phyloP scores from a whole-genome alignment of 768 basidiomycete genomes.

The Mycena vulgaris region DNA sequence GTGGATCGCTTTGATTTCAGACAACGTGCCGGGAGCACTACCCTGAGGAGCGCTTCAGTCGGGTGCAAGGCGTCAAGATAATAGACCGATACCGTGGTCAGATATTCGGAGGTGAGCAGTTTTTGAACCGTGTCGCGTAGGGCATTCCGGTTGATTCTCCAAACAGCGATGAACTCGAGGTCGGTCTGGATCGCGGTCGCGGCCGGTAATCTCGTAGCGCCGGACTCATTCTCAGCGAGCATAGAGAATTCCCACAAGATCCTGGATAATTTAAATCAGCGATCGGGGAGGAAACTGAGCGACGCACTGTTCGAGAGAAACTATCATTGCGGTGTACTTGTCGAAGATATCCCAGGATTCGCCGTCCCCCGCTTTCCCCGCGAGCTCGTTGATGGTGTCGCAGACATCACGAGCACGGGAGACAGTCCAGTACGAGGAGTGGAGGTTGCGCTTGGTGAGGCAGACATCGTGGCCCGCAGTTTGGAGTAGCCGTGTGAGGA shows the following conservation, averaged over 20 bases:
- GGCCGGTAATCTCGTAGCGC: neutral
- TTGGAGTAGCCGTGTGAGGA: conserved; percentile 12
- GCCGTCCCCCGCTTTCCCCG: neutral
- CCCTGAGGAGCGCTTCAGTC: too few relatives aligned
- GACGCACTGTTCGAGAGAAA: conserved; percentile 10
- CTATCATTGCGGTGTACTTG: conserved; percentile 9
- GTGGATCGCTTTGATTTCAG: conserved; percentile 6
- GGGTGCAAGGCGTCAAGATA: too few relatives aligned
- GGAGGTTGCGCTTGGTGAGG: conserved; percentile 16
- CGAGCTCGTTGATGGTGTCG: conserved; percentile 10
- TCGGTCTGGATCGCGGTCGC: neutral
- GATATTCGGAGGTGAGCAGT: conserved; percentile 15
- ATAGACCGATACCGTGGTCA: too few relatives aligned
- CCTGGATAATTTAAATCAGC: neutral
- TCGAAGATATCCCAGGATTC: conserved; percentile 13
- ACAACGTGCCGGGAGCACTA: neutral
- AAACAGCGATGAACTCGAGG: conserved; percentile 4
- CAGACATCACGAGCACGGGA: conserved; percentile 3
- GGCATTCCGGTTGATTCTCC: neutral
- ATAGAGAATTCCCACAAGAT: conserved; percentile 12
- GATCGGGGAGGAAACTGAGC: neutral
- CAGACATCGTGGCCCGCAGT: conserved; percentile 21
- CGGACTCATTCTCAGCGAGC: conserved; percentile 7
- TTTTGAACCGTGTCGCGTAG: neutral
- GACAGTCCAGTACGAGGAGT: conserved; percentile 21